Base-by-base conservation (phyloP, 2,329 filamentous ascomycete species). In the Phaeosphaeriaceae sp. region DNA sequence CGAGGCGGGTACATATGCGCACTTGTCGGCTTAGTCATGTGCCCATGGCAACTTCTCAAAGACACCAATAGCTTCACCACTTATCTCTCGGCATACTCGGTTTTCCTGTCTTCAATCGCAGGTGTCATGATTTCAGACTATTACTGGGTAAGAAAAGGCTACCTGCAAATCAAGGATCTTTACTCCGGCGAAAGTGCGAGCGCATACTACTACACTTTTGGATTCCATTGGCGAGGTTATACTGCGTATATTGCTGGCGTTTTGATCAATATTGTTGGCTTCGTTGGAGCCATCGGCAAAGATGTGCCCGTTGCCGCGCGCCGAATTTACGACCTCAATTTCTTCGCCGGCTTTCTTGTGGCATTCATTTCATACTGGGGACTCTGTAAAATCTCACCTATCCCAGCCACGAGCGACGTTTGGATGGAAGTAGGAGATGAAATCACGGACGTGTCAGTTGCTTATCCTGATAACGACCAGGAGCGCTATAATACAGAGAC, bases 101-200 rank as follows among this genome's bases (percentile, higher is more conserved):
- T 97, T 48, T 97, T 97, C 76, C 82, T 97, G n/a, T 92, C 89
- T 50, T 91, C 89, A 35, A 95, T 97, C 55, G 92, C 90, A 0
- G 92, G 92, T n/a, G 90, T 96, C 56, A 94, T 96, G 77, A 79
- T 92, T 52, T 83, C 81, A 60, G 92, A 97, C 73, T 97, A 97
- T 78, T 97, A 95, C 74, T 54, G 88, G 47, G 89, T 96, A 4
- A 88, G 92, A 49, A 86, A 83, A 50, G 92, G 92, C 4, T 96
- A 92, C 70, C 79, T 94, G 2, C 84, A 92, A 58, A 79, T 93
- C 58, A 86, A 84, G 63, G 86, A 90, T 46, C 82, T 97, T 0
- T 97, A 96, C 77, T 87, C 87, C 42, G 87, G 83, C 8, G 84
- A 85, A 45, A 81, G 78, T 46, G 77, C 75, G 0, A 84, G 84